These are phyloP conservation scores for Pythium brachiatum DNA, from an alignment of 352 stramenopile species.

Conservation along the genomic window DNA sequence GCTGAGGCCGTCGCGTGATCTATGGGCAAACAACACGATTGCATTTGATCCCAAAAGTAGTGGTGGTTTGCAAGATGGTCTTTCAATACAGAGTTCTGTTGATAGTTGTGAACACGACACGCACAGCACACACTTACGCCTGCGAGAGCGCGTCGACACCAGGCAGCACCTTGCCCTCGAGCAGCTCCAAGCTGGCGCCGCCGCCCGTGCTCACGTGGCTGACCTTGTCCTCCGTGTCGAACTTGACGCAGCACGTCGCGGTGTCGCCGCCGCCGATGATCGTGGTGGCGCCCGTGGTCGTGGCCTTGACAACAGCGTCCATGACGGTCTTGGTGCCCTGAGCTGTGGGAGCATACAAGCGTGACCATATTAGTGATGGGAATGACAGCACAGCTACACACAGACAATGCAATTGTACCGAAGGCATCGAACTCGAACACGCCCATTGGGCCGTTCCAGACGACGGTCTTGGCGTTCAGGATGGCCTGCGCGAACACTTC, in stretches of 20 bases:
- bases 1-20: background rate
- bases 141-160: conserved; percentile 94
- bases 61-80: background rate
- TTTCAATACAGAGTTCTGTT: conserved; percentile 6
- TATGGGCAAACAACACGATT: conserved; percentile 1
- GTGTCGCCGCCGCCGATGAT: conserved; percentile 99
- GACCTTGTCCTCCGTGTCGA: conserved; percentile 88
- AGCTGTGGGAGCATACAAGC: conserved; percentile 22
- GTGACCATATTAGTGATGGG: background rate
- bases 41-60: background rate
- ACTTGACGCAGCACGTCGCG: conserved; percentile 87
- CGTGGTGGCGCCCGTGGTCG: conserved; percentile 91
- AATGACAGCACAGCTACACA: background rate
- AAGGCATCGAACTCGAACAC: conserved; percentile 99
- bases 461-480: conserved; percentile 91
- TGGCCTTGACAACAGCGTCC: conserved; percentile 95
- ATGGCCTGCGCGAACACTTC: conserved; percentile 82
- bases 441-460: conserved; percentile 99
- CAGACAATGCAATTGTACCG: conserved; percentile 35
- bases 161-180: conserved; percentile 98
- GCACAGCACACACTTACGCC: conserved; percentile 39
- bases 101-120: conserved; percentile 9
- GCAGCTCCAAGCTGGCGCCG: conserved; percentile 95
- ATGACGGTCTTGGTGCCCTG: conserved; percentile 95
- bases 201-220: conserved; percentile 92